A percentile compares a stretch with the other conserved stretches of the same genome.
phyloP scores from a whole-genome alignment of 2,329 filamentous ascomycete genomes.

The Diplodia seriata region DNA sequence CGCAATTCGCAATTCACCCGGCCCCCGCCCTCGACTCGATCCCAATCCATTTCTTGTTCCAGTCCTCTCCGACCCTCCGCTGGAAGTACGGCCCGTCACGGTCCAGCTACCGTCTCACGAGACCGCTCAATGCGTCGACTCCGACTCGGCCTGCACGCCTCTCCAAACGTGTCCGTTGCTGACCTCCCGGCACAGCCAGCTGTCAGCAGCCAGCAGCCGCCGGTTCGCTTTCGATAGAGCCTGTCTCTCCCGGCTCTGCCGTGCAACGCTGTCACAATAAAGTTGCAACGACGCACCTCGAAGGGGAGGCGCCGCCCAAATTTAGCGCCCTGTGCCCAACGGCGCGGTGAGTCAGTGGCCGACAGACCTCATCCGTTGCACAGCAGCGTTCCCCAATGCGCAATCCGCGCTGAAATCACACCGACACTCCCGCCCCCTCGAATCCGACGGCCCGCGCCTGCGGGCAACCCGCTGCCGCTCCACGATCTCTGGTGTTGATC shows the following conservation, averaged over 20 bases:
- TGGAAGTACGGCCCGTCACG: slow-evolving; percentile 15
- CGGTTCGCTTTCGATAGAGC: too few species aligned
- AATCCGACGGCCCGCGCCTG: slow-evolving; percentile 9
- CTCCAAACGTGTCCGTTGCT: not conserved
- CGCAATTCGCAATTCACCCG: slow-evolving; percentile 12
- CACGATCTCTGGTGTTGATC: slow-evolving; percentile 11
- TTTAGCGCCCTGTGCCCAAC: not conserved
- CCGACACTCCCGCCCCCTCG: slow-evolving; percentile 14
- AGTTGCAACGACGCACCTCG: slow-evolving; percentile 19
- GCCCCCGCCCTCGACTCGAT: not conserved
- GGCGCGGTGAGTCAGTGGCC: not conserved
- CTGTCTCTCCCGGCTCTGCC: slow-evolving; percentile 6
- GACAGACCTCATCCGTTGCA: not conserved
- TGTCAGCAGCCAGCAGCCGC: not conserved
- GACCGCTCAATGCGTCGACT: not conserved
- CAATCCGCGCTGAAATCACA: slow-evolving; percentile 5
- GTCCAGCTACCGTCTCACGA: slow-evolving; percentile 2
- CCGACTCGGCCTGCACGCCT: not conserved
- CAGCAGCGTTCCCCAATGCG: slow-evolving; percentile 10
- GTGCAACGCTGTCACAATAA: slow-evolving; percentile 25
- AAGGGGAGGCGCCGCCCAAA: slow-evolving; percentile 26
- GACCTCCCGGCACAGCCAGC: not conserved
- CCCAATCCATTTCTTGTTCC: not conserved
- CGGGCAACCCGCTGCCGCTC: not conserved
- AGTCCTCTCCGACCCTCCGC: not conserved